A percentile compares a stretch with the other conserved stretches of the same genome.
phyloP scores from a whole-genome alignment of 805 yeast genomes.

The Candida piceae region DNA sequence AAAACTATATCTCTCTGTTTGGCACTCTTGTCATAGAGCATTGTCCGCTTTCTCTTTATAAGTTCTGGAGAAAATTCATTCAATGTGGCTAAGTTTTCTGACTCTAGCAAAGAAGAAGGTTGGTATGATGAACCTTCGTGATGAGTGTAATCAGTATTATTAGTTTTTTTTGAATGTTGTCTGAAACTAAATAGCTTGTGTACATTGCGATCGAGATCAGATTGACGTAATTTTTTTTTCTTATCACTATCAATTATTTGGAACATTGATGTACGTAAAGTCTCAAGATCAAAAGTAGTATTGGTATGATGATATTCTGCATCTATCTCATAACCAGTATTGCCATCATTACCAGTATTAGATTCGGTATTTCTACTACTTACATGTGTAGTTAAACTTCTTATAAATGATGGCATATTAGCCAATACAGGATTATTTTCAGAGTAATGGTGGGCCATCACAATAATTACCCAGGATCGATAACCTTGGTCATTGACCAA shows the following conservation, averaged over 20 bases:
- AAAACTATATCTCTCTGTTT: slow-evolving; percentile 1
- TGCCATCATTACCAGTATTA: too few species aligned
- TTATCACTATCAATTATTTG: slow-evolving; percentile 16
- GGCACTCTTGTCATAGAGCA: too few species aligned
- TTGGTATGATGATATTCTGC: too few species aligned
- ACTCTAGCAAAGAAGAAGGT: too few species aligned
- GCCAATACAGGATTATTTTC: slow-evolving; percentile 35
- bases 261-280: slow-evolving; percentile 19
- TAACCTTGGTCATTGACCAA: too few species aligned
- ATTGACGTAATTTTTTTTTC: slow-evolving; percentile 12
- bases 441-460: slow-evolving; percentile 52
- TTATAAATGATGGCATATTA: slow-evolving; percentile 32
- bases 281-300: slow-evolving; percentile 17
- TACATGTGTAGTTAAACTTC: slow-evolving; percentile 19
- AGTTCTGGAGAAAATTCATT: too few species aligned
- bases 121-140: not conserved
- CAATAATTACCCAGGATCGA: slow-evolving; percentile 58
- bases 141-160: too few species aligned
- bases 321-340: too few species aligned
- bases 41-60: too few species aligned
- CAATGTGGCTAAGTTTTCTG: too few species aligned
- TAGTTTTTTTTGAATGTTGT: slow-evolving; percentile 3
- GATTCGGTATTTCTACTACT: too few species aligned
- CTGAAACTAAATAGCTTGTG: slow-evolving; percentile 15
- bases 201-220: slow-evolving; percentile 13